Conservation (phyloP, 805 yeast species). For the Wickerhamiella cacticola region DNA sequence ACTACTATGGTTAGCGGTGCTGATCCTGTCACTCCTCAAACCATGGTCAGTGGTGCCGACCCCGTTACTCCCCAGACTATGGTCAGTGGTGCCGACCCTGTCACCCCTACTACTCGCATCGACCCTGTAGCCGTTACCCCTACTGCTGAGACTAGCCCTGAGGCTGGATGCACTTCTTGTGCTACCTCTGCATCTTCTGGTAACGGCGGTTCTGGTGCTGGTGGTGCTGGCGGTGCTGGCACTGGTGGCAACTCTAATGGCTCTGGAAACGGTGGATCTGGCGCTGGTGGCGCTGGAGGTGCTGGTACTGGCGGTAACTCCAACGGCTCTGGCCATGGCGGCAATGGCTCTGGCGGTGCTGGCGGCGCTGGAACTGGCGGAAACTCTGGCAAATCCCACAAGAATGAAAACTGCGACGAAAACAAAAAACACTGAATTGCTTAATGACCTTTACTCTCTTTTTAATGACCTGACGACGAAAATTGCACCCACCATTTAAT, state of each 20-base stretch:
- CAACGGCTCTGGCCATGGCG: background rate
- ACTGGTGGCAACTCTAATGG: background rate
- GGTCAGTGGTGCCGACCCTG: conserved; percentile 5
- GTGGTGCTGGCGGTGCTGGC: conserved; percentile 4
- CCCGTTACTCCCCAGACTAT: background rate
- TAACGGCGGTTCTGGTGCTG: conserved; percentile 1
- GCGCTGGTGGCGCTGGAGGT: conserved; percentile 1
- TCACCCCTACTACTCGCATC: conserved; percentile 1
- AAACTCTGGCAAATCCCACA: background rate
- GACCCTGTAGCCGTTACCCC: background rate
- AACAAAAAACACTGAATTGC: background rate
- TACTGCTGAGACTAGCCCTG: background rate
- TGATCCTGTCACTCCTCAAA: background rate
- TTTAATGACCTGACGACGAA: background rate
- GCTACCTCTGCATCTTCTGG: background rate
- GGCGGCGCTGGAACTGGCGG: conserved; percentile 2
- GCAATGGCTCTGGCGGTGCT: background rate
- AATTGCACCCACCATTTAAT: background rate
- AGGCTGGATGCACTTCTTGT: background rate
- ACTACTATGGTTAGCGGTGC: background rate
- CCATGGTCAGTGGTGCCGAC: background rate
- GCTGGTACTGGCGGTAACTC: conserved; percentile 1
- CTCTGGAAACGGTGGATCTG: background rate
- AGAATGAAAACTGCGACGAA: background rate
- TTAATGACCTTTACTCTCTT: background rate